phyloP scores from a whole-genome alignment of 371 early-diverging fungal species.

The Mucor irregularis region DNA sequence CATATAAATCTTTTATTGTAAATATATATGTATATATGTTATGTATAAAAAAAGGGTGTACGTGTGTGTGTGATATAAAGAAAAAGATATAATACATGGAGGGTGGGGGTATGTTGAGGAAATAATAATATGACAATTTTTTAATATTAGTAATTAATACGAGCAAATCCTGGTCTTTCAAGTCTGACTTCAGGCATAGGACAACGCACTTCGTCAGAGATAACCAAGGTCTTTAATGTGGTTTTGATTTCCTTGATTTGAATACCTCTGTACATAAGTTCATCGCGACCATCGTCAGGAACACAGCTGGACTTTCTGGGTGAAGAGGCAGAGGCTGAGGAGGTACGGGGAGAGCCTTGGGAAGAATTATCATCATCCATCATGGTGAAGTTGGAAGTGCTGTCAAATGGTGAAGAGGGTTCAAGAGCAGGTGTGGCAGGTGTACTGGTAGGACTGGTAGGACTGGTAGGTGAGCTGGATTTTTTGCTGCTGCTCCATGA shows the following conservation, averaged over 20 bases:
- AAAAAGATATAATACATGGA: too few relatives aligned
- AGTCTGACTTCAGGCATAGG: conserved; percentile 47
- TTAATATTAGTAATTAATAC: conserved; percentile 36
- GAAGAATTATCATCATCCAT: conserved; percentile 16
- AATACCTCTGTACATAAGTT: conserved; percentile 48
- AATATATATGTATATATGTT: background rate
- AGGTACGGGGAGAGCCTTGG: conserved; percentile 11
- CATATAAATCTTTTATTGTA: too few relatives aligned
- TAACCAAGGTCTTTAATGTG: conserved; percentile 48
- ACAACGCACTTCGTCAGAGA: conserved; percentile 38
- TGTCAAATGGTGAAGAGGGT: background rate
- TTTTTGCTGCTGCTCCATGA: conserved; percentile 16
- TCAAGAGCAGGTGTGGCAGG: conserved; percentile 10
- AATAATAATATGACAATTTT: too few relatives aligned
- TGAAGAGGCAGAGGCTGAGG: background rate
- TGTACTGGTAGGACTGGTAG: background rate
- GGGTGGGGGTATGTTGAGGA: conserved; percentile 1
- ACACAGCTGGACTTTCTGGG: background rate
- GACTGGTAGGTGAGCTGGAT: background rate
- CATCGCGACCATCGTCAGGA: conserved; percentile 44
- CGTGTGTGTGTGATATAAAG: background rate
- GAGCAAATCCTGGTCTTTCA: conserved; percentile 49
- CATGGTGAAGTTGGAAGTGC: background rate
- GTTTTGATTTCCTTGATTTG: conserved; percentile 55
- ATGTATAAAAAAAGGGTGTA: background rate